Evolutionary conservation across 2,329 filamentous ascomycete species (phyloP).

Genomic region (Paraphoma chrysanthemicola): DNA sequence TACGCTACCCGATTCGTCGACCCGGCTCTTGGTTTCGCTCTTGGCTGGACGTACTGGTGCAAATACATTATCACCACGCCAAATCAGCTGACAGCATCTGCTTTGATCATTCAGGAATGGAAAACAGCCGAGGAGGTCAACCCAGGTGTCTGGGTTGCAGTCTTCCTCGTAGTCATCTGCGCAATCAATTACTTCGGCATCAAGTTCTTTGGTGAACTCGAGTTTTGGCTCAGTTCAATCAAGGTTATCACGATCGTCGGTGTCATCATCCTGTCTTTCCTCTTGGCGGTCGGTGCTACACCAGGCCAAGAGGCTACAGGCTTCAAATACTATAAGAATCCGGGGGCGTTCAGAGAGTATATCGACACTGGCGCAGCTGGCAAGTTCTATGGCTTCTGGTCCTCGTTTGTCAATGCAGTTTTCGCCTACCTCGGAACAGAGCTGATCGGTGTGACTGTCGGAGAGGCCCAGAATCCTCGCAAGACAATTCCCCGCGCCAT

Average conservation of each 20-base stretch:
- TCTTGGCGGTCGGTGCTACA: constrained; percentile 53
- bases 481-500: constrained; percentile 79
- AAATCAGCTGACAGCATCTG: constrained; percentile 82
- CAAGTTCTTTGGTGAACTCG: constrained; percentile 58
- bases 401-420: constrained; percentile 75
- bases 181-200: constrained; percentile 64
- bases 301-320: constrained; percentile 49
- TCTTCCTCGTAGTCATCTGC: constrained; percentile 54
- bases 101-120: constrained; percentile 83
- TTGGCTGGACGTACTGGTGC: constrained; percentile 69
- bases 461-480: constrained; percentile 80
- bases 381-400: constrained; percentile 63
- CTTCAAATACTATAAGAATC: constrained; percentile 54
- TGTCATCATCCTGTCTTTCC: constrained; percentile 53
- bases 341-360: constrained; percentile 54
- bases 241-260: constrained; percentile 57
- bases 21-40: constrained; percentile 78
- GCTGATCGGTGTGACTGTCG: constrained; percentile 78
- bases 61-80: constrained; percentile 87
- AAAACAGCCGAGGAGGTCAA: constrained; percentile 70
- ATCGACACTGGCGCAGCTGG: constrained; percentile 42
- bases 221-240: constrained; percentile 57
- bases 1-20: constrained; percentile 83
- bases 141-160: constrained; percentile 79
- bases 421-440: constrained; percentile 79